Evolutionary conservation across 805 yeast genomes (phyloP), one percentile per base, ranked within the genome.

Genomic region (Monosporozyma unispora): DNA sequence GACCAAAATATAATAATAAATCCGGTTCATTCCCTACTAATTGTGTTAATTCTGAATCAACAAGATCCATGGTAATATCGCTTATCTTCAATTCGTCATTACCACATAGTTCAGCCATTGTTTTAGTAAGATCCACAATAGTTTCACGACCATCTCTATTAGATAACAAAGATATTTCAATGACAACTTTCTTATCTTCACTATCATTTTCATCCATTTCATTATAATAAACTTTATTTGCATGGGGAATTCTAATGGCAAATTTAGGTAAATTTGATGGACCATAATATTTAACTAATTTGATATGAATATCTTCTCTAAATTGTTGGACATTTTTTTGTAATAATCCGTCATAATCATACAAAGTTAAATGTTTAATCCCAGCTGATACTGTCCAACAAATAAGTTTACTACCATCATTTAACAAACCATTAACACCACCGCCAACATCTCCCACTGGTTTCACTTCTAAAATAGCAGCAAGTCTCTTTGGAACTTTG

Each of bases 351-450:
- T 79, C 80, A 60, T 77, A 77, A 67, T 93, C 98, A 70, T 87
- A 91, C 41, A 93, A 72, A 3, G 84, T 74, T 52, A 91, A 71
- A 51, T 72, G 69, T 39, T 81, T 79, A 46, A 89, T 79, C 1
- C 96, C 96, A n/a, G 91, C 80, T 31, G 95, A 84, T n/a, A 87
- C 65, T 38, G 88, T 76, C 99, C 99, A 93, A 5, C 93, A 81
- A 1, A 80, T 76, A 35, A 90, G 54, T 59, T 90, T 96, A 44
- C 90, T 78, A 5, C 83, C 76, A 58, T 87, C 87, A 55, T 79
- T 81, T 58, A 90, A 72, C 41, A 91, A 71, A 0, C 95, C 96
- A 52, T 83, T 87, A 41, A 84, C 66, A 2, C 97, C 97, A 29
- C 96, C 96, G 52, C 89, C 91, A 58, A 87, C 95, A 57, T 82